A percentile compares a stretch with the other conserved stretches of the same genome.
These are phyloP conservation scores for Fusarium illudens DNA, from an alignment of 2,329 filamentous ascomycete genomes.

Conservation along the genomic window DNA sequence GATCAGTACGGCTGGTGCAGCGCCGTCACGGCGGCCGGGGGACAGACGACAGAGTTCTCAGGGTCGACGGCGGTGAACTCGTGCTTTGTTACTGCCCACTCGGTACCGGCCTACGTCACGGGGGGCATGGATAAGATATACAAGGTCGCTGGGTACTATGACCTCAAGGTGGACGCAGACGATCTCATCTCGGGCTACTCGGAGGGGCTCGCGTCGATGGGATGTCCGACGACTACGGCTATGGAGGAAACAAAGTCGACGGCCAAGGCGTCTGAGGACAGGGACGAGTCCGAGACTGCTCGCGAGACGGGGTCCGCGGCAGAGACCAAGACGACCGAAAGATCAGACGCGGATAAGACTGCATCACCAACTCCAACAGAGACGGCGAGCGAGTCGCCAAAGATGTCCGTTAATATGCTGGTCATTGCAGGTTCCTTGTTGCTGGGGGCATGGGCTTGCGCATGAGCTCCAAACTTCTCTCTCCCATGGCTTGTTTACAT, in stretches of 20 bases:
- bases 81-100: conserved; percentile 1
- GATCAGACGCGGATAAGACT: not conserved
- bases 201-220: not conserved
- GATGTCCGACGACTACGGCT: not conserved
- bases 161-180: not conserved
- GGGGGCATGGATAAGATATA: not conserved
- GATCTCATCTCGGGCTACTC: not conserved
- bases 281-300: not conserved
- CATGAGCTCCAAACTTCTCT: not conserved
- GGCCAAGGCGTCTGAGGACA: not conserved
- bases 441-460: not conserved
- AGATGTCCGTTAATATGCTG: not conserved
- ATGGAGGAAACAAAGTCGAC: not conserved
- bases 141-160: not conserved
- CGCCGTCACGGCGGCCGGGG: not conserved
- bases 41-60: not conserved
- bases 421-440: not conserved
- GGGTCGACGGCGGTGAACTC: conserved; percentile 16
- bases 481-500: not conserved
- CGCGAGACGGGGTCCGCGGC: not conserved
- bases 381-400: not conserved
- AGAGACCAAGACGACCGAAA: not conserved
- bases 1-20: conserved; percentile 11
- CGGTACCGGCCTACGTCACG: conserved; percentile 9
- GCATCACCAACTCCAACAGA: not conserved